Conservation (phyloP, 2,329 filamentous ascomycete genomes). For the Aureobasidium sp. region DNA sequence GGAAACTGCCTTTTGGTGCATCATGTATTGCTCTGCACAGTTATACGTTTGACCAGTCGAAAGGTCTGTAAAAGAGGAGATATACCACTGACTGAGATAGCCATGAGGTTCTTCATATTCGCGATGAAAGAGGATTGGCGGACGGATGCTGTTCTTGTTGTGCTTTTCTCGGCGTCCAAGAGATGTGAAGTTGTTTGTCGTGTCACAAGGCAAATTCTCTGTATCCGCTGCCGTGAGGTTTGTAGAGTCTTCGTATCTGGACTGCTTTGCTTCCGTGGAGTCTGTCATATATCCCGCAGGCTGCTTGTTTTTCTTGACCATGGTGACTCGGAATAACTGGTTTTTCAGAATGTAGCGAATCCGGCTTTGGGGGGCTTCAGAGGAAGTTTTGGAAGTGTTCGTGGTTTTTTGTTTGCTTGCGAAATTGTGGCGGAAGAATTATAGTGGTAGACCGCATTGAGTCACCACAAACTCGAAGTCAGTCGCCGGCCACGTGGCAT, state of each 20-base stretch:
- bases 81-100: conserved; percentile 56
- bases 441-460: too few species aligned
- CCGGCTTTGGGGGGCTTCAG: too few species aligned
- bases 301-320: not conserved
- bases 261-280: too few species aligned
- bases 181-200: not conserved
- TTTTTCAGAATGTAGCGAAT: too few species aligned
- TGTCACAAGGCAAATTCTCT: not conserved
- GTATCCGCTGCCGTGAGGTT: too few species aligned
- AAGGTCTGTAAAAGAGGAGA: not conserved
- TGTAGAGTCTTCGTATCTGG: not conserved
- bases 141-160: not conserved
- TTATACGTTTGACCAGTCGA: not conserved
- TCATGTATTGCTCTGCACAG: conserved; percentile 8
- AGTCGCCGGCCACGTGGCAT: not conserved
- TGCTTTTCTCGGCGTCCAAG: not conserved
- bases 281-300: too few species aligned
- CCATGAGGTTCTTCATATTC: conserved; percentile 40
- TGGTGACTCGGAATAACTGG: not conserved
- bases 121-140: conserved; percentile 30
- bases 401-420: not conserved
- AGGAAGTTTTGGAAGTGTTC: too few species aligned
- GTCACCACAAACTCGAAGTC: not conserved
- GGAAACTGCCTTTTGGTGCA: conserved; percentile 5
- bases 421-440: not conserved